Evolutionary conservation across 371 early-diverging fungal species (phyloP), one percentile per base, ranked within the genome.

Genomic region (Apophysomyces trapeziformis): DNA sequence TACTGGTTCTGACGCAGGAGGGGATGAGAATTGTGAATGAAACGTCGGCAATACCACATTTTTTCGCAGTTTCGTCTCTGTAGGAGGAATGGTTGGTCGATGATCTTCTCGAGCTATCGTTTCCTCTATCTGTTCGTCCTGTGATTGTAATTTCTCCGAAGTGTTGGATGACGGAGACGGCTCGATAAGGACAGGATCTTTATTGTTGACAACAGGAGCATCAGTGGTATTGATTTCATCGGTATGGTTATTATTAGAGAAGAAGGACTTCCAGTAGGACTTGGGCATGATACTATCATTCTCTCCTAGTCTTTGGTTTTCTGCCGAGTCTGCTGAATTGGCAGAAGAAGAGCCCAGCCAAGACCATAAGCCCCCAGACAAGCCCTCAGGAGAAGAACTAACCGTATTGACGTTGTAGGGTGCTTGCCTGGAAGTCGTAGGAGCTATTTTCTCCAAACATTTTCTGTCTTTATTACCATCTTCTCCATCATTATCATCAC

Each of bases 41-140:
- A 78, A 75, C 2, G 61, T 54, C 9, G 78, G 78, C 38, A 78
- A 63, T 5, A 78, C 78, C 5, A 66, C 54, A 39, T 78, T 78
- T 11, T 63, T 65, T 18, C 61, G 54, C 32, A 26, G 32, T 2
- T 50, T n/a, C 8, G 54, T 7, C 54, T 38, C 41, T 1, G 41
- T 13, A 13, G 32, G 32, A 63, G 50, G 38, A 26, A 5, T 56
- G 39, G 9, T 47, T 39, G 38, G 39, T 41, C 7, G 38, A 12
- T 39, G 13, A 21, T 5, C 41, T 18, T 21, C 38, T 44, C 14
- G 61, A 61, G n/a, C 37, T 18, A 7, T 44, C 41, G 11, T 61
- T 57, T 38, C 38, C 46, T 50, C 38, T 43, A 38, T 36, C 35
- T 60, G 60, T 37, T 18, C 47, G 57, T 12, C 18, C 38, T 56